These are phyloP conservation scores for Kurtzmaniella fragi DNA, from an alignment of 805 yeast genomes.

Conservation along the genomic window DNA sequence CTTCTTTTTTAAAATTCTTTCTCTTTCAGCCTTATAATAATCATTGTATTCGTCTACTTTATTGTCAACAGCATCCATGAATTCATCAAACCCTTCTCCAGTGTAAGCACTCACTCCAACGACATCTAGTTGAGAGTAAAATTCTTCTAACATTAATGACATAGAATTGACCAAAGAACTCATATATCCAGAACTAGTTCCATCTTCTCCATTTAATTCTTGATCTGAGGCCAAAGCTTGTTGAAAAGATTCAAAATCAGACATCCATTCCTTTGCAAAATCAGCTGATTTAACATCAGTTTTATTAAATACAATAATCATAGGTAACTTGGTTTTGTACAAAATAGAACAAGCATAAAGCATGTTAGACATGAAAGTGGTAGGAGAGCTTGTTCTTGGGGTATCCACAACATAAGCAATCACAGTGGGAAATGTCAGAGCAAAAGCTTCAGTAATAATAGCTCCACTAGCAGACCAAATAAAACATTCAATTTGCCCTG, in stretches of 20 bases:
- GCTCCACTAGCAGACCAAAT: slow-evolving; percentile 98
- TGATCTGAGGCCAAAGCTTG: slow-evolving; percentile 63
- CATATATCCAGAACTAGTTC: slow-evolving; percentile 83
- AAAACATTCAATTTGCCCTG: slow-evolving; percentile 98
- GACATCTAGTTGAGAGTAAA: slow-evolving; percentile 86
- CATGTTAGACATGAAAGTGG: slow-evolving; percentile 98
- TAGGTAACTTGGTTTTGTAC: slow-evolving; percentile 93
- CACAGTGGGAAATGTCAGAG: slow-evolving; percentile 91
- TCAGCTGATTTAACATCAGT: slow-evolving; percentile 82
- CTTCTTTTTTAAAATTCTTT: slow-evolving; percentile 68
- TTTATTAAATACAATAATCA: slow-evolving; percentile 94
- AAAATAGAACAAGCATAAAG: slow-evolving; percentile 95
- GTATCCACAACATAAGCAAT: slow-evolving; percentile 96
- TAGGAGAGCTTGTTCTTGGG: slow-evolving; percentile 89
- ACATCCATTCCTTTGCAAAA: slow-evolving; percentile 96
- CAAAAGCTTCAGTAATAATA: slow-evolving; percentile 93
- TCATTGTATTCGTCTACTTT: slow-evolving; percentile 85
- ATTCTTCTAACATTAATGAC: slow-evolving; percentile 95
- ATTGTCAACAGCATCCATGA: slow-evolving; percentile 74
- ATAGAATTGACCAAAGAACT: slow-evolving; percentile 87
- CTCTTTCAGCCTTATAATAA: slow-evolving; percentile 82
- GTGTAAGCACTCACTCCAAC: slow-evolving; percentile 91
- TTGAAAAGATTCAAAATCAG: slow-evolving; percentile 91
- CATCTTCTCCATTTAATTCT: slow-evolving; percentile 58
- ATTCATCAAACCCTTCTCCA: slow-evolving; percentile 92